Percentiles rank a stretch among this genome's conserved stretches.
These are phyloP conservation scores for Lodderomyces beijingensis DNA, from an alignment of 1,139 yeast species.

Conservation along the genomic window DNA sequence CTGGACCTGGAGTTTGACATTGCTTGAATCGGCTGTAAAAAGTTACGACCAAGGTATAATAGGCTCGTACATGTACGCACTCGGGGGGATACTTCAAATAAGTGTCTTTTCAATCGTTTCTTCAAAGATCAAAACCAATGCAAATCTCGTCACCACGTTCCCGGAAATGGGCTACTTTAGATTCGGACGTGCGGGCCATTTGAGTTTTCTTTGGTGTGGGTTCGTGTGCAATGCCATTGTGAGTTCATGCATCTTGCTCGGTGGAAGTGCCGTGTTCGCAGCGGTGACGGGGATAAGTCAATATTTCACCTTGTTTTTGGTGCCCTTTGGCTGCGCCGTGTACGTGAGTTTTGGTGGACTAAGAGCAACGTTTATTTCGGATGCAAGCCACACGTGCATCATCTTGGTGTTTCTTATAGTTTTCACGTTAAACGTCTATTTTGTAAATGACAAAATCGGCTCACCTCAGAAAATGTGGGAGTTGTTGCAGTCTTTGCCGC, in stretches of 20 bases:
- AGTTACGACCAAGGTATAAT: conserved; percentile 16
- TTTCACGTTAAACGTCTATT: conserved; percentile 39
- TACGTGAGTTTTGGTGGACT: conserved; percentile 44
- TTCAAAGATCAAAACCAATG: conserved; percentile 33
- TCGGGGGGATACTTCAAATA: conserved; percentile 34
- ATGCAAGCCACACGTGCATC: conserved; percentile 42
- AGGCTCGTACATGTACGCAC: conserved; percentile 31
- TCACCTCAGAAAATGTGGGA: conserved; percentile 46
- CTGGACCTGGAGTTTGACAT: conserved; percentile 37
- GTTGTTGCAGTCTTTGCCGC: conserved; percentile 31
- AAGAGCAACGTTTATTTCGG: conserved; percentile 44
- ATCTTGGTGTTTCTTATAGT: conserved; percentile 34
- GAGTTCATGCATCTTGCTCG: conserved; percentile 33
- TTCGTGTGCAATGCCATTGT: conserved; percentile 35
- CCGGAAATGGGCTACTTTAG: conserved; percentile 37
- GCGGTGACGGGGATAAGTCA: conserved; percentile 35
- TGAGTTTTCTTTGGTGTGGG: conserved; percentile 33
- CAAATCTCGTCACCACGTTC: conserved; percentile 35
- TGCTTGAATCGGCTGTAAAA: conserved; percentile 16
- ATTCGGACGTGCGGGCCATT: conserved; percentile 34
- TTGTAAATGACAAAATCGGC: conserved; percentile 38
- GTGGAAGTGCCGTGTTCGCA: conserved; percentile 33
- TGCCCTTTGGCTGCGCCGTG: conserved; percentile 33
- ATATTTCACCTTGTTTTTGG: conserved; percentile 31
- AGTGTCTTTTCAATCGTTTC: conserved; percentile 34